These are phyloP conservation scores for Aristolochia contorta DNA, from an alignment of 164 flowering plant species.

Conservation along the genomic window DNA sequence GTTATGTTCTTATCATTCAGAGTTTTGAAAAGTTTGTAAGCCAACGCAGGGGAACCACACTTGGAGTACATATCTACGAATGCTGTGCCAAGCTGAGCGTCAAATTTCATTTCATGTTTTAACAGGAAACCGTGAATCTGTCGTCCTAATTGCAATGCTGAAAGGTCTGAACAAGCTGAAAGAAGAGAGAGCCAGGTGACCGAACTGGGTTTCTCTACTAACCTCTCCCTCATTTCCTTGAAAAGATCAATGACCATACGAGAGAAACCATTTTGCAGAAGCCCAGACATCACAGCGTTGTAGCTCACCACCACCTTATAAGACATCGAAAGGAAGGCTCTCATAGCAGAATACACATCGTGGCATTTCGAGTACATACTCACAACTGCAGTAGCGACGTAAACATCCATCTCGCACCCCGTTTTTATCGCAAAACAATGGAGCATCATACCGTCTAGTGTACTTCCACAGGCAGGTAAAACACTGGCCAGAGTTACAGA, in stretches of 20 bases:
- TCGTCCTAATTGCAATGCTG: constrained; percentile 33
- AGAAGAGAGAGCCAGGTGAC: constrained; percentile 53
- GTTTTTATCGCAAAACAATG: constrained; percentile 55
- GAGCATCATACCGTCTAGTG: constrained; percentile 27
- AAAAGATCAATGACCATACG: constrained; percentile 31
- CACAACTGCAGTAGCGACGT: constrained; percentile 46
- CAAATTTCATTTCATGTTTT: constrained; percentile 24
- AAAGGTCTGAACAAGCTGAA: constrained; percentile 45
- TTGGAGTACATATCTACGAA: constrained; percentile 67
- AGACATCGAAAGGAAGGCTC: constrained; percentile 29
- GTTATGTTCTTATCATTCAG: constrained; percentile 36
- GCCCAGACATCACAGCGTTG: constrained; percentile 53
- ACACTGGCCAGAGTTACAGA: constrained; percentile 51
- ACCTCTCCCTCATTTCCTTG: constrained; percentile 29
- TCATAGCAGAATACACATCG: constrained; percentile 32
- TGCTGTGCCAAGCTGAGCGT: constrained; percentile 51
- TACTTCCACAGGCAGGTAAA: constrained; percentile 31
- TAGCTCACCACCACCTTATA: constrained; percentile 49
- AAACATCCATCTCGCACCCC: constrained; percentile 52
- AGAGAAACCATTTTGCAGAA: constrained; percentile 35
- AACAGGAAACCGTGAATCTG: constrained; percentile 43
- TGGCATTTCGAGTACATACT: constrained; percentile 43
- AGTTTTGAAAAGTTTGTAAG: constrained; percentile 34
- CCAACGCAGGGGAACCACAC: constrained; percentile 45
- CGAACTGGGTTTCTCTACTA: constrained; percentile 29